phyloP scores from a whole-genome alignment of 2,329 filamentous ascomycete species.

The Waltergamsia citrina region DNA sequence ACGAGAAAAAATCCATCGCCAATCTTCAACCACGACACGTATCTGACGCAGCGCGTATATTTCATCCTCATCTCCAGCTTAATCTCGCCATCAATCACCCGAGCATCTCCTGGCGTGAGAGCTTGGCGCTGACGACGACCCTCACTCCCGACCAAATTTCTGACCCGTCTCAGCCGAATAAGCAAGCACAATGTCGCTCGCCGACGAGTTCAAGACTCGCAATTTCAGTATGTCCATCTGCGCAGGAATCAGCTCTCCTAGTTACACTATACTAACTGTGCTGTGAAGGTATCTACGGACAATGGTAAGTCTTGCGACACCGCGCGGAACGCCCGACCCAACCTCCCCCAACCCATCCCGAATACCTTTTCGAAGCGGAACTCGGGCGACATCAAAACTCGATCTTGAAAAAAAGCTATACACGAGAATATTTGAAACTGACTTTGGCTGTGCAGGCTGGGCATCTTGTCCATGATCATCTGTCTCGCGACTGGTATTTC shows the following conservation, averaged over 20 bases:
- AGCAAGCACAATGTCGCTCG: constrained; percentile 53
- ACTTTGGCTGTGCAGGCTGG: constrained; percentile 44
- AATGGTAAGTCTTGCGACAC: constrained; percentile 50
- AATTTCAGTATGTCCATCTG: constrained; percentile 57
- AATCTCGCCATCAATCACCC: no score
- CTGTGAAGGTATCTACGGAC: constrained; percentile 58
- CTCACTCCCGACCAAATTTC: no score
- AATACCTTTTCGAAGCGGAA: no score
- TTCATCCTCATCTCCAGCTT: no score
- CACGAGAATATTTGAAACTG: constrained; percentile 3
- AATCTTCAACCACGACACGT: no score
- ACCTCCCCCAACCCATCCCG: no score
- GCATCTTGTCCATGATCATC: constrained; percentile 61
- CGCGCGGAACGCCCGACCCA: constrained; percentile 1
- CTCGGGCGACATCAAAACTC: neutral
- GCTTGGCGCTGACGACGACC: no score
- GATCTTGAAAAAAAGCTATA: neutral
- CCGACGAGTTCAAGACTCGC: constrained; percentile 62
- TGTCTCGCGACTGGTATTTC: constrained; percentile 62
- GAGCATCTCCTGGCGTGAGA: no score
- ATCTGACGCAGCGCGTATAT: no score
- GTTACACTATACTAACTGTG: constrained; percentile 19
- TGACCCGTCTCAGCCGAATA: no score
- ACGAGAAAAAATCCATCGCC: no score
- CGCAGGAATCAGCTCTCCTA: constrained; percentile 2